phyloP scores from a whole-genome alignment of 2,329 filamentous ascomycete species.

The Bipolaris oryzae region DNA sequence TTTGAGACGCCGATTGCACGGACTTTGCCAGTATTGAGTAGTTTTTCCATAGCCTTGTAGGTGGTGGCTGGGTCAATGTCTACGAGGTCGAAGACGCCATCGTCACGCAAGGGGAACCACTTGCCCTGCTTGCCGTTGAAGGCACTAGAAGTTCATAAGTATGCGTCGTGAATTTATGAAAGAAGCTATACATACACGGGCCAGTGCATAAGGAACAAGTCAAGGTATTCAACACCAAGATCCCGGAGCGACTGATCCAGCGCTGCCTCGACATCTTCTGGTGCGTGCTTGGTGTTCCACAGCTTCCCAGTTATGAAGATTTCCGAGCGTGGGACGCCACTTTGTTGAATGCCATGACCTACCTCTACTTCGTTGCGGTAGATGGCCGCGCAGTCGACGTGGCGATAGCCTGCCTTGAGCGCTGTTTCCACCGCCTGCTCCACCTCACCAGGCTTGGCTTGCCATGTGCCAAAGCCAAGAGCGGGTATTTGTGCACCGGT shows the following conservation, averaged over 20 bases:
- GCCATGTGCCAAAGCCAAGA: slow-evolving; percentile 78
- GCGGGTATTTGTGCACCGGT: slow-evolving; percentile 77
- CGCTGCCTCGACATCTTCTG: slow-evolving; percentile 60
- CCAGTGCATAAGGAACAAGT: slow-evolving; percentile 73
- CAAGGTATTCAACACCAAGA: slow-evolving; percentile 67
- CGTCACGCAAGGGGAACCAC: slow-evolving; percentile 29
- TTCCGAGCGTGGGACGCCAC: slow-evolving; percentile 65
- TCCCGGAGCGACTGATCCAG: slow-evolving; percentile 65
- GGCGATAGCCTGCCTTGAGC: slow-evolving; percentile 70
- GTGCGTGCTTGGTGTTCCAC: slow-evolving; percentile 77
- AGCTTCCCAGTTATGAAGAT: slow-evolving; percentile 82
- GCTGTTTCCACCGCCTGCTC: slow-evolving; percentile 69
- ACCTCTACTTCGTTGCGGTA: slow-evolving; percentile 79
- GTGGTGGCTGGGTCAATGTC: slow-evolving; percentile 84
- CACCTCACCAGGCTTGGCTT: slow-evolving; percentile 67
- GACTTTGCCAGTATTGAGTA: slow-evolving; percentile 70
- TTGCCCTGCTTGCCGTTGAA: slow-evolving; percentile 44
- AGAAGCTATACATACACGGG: slow-evolving; percentile 43
- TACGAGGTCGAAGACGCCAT: slow-evolving; percentile 70
- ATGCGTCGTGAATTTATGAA: not conserved
- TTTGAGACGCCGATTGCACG: slow-evolving; percentile 83
- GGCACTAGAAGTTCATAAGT: slow-evolving; percentile 10
- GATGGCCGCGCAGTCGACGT: slow-evolving; percentile 75
- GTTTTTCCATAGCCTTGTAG: slow-evolving; percentile 72
- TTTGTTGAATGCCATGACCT: slow-evolving; percentile 70